phyloP scores from a whole-genome alignment of 208 protist genomes.

The Herpetomonas muscarum region DNA sequence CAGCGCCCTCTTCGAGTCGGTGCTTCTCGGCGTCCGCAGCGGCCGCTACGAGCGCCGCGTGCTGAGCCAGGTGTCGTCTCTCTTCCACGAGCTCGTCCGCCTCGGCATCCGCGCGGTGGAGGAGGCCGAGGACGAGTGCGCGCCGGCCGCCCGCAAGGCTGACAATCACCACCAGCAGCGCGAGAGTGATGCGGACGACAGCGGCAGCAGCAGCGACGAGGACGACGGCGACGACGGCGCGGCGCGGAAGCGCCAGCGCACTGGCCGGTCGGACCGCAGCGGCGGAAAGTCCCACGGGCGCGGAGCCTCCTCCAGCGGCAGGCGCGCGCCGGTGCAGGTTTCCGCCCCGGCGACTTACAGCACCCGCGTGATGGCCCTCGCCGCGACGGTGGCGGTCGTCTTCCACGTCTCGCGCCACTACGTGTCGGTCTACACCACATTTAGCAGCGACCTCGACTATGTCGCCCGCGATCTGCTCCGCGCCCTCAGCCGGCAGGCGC shows the following conservation, averaged over 20 bases:
- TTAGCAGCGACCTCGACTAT: conserved; percentile 75
- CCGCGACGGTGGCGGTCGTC: conserved; percentile 44
- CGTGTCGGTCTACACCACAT: conserved; percentile 64
- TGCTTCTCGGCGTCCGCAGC: conserved; percentile 39
- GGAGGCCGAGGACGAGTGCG: not conserved
- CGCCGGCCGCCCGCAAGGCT: not conserved
- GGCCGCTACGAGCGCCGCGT: conserved; percentile 34
- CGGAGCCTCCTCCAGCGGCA: not conserved
- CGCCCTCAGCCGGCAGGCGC: conserved; percentile 41
- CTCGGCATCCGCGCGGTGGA: conserved; percentile 14
- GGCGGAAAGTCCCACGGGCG: too few species aligned
- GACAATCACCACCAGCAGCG: conserved; percentile 6
- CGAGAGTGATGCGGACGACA: conserved; percentile 8
- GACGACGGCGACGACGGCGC: not conserved
- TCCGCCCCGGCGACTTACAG: not conserved
- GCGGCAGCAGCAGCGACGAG: not conserved
- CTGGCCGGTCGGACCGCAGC: too few species aligned
- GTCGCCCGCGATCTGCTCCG: conserved; percentile 62
- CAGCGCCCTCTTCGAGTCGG: conserved; percentile 32
- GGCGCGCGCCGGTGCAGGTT: not conserved
- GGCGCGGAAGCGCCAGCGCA: too few species aligned
- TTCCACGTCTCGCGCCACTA: conserved; percentile 53
- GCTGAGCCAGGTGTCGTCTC: conserved; percentile 52
- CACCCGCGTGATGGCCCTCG: conserved; percentile 19
- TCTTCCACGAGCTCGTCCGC: conserved; percentile 51